Conservation (phyloP, 192 early-diverging fungal species). For the Coemansia sp. region DNA sequence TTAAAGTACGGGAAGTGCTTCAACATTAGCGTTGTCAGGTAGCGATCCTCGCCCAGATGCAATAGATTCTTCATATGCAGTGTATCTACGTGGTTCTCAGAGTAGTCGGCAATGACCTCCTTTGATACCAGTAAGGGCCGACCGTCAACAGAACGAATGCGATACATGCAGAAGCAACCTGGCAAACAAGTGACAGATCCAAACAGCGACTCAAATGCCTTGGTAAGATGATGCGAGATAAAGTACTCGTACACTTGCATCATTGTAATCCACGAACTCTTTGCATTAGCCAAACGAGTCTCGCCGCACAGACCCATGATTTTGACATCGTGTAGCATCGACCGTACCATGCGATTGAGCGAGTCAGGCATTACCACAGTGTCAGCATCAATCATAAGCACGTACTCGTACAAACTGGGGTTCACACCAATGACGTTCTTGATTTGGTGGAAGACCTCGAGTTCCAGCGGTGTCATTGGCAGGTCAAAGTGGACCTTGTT, state of each 20-base stretch:
- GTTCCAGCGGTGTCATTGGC: conserved; percentile 90
- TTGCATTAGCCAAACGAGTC: conserved; percentile 87
- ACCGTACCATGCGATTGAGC: conserved; percentile 89
- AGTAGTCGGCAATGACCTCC: conserved; percentile 84
- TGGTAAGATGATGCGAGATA: conserved; percentile 92
- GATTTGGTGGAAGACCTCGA: conserved; percentile 97
- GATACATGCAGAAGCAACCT: conserved; percentile 99
- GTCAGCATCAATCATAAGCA: conserved; percentile 97
- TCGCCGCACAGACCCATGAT: conserved; percentile 96
- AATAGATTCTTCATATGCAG: conserved; percentile 97
- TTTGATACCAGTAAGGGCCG: conserved; percentile 84
- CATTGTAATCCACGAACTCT: conserved; percentile 92
- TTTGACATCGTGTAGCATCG: conserved; percentile 85
- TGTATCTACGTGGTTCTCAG: conserved; percentile 90
- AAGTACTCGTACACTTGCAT: conserved; percentile 99
- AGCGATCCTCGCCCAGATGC: conserved; percentile 98
- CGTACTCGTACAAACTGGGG: conserved; percentile 92
- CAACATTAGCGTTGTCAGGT: conserved; percentile 87
- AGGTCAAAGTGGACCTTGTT: conserved; percentile 92
- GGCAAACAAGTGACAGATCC: conserved; percentile 95
- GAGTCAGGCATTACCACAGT: conserved; percentile 90
- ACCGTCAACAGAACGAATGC: conserved; percentile 83
- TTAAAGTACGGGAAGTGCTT: conserved; percentile 97
- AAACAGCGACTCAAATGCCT: conserved; percentile 96
- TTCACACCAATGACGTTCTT: conserved; percentile 97